Base-by-base conservation (phyloP, 148 eudicot species). In the Vaccinium macrocarpon region DNA sequence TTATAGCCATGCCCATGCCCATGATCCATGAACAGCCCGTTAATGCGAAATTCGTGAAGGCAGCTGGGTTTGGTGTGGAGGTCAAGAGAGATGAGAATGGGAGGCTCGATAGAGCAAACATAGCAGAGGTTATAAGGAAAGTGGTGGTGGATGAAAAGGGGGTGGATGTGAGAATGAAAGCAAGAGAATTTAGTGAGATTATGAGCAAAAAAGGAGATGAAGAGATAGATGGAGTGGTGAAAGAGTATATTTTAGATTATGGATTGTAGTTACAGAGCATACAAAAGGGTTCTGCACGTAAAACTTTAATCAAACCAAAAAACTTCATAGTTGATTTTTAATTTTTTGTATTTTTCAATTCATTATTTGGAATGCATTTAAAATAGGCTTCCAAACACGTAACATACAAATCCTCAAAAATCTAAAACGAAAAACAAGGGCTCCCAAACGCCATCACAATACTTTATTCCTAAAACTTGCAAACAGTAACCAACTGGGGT, bases 141-240 rank as follows among this genome's bases (percentile, higher is more conserved):
- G 46, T 51, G 21, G 46, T 78, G 59, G 42, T 25, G 62, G 81
- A 78, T 61, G 25, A 50, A 23, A 21, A 49, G 11, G 56, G 79
- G 32, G 9, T 10, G 56, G 56, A 2, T 76, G 27, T 50, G 6
- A 76, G 56, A 25, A n/a, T 0, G 50, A 76, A 50, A 29, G 21
- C 56, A 76, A 48, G 53, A 23, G 79, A 50, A 76, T 50, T 76
- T 49, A 23, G 19, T 50, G 79, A 76, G 79, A 76, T 48, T 13
- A 48, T 76, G 9, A 49, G 16, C 0, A 21, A 13, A 3, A 76
- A 76, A 49, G 57, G 56, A 4, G 35, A 49, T 1, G 35, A 48
- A n/a, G 79, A 76, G 27, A 75, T 75, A 0, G 79, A 50, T 49
- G 57, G 7, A 56, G 6, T 56, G 61, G 61, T 56, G 1, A 56